phyloP scores from a whole-genome alignment of 2,329 filamentous ascomycete genomes.

The Neopestalotiopsis sp. region DNA sequence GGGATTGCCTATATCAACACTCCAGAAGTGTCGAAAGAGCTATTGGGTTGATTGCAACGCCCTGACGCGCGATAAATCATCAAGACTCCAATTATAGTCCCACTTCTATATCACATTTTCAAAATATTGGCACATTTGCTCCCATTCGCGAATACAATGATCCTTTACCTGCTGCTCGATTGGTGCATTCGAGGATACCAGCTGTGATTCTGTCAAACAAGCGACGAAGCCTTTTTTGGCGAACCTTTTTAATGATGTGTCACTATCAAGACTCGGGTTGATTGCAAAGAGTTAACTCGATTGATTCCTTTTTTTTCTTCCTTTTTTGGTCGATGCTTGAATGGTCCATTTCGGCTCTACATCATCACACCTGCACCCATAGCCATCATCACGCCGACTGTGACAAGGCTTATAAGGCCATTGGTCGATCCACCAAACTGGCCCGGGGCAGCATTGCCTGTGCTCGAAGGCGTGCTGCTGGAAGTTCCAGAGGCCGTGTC shows the following conservation, averaged over 20 bases:
- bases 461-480: slow-evolving; percentile 10
- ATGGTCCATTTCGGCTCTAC: background rate
- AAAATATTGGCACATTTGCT: too few relatives aligned
- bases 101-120: too few relatives aligned
- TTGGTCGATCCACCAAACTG: slow-evolving; percentile 6
- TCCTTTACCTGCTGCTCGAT: too few relatives aligned
- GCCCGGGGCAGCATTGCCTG: background rate
- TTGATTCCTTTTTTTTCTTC: background rate
- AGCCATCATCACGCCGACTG: slow-evolving; percentile 10
- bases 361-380: slow-evolving; percentile 12
- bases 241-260: background rate
- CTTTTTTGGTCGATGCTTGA: background rate
- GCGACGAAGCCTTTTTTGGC: background rate
- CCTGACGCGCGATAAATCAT: too few relatives aligned
- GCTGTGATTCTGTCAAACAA: too few relatives aligned
- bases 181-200: too few relatives aligned
- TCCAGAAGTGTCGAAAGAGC: slow-evolving; percentile 42
- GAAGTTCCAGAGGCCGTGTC: background rate
- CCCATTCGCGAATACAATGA: too few relatives aligned
- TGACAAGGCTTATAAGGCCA: background rate
- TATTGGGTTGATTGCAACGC: slow-evolving; percentile 30
- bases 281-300: background rate
- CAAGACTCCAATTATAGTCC: too few relatives aligned
- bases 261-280: background rate
- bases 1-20: slow-evolving; percentile 51